These are phyloP conservation scores for Hypoxylon sp. DNA, from an alignment of 2,329 filamentous ascomycete species.

Conservation along the genomic window DNA sequence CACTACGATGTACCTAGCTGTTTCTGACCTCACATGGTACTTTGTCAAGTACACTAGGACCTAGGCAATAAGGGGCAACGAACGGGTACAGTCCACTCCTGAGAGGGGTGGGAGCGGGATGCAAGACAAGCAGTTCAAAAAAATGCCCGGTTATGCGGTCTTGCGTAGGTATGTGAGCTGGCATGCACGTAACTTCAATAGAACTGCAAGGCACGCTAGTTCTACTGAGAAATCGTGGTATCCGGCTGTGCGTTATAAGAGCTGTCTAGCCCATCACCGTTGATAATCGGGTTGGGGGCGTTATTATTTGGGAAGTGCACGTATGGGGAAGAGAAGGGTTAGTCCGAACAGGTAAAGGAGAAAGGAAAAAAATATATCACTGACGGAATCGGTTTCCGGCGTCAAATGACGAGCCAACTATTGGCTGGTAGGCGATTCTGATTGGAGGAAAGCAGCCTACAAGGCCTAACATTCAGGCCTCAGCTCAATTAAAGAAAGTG, in stretches of 20 bases:
- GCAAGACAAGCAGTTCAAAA: slow-evolving; percentile 41
- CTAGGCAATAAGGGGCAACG: slow-evolving; percentile 42
- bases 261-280: slow-evolving; percentile 16
- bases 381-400: slow-evolving; percentile 44
- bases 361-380: slow-evolving; percentile 33
- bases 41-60: neutral
- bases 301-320: slow-evolving; percentile 26
- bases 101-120: slow-evolving; percentile 40
- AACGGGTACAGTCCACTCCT: slow-evolving; percentile 37
- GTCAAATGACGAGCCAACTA: slow-evolving; percentile 42
- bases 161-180: slow-evolving; percentile 38
- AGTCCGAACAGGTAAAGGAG: slow-evolving; percentile 17
- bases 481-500: slow-evolving; percentile 46
- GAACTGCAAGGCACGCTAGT: slow-evolving; percentile 35
- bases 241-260: slow-evolving; percentile 14
- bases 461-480: slow-evolving; percentile 35
- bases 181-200: slow-evolving; percentile 41
- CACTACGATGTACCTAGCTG: slow-evolving; percentile 18
- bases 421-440: slow-evolving; percentile 31
- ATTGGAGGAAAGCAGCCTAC: slow-evolving; percentile 42
- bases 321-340: slow-evolving; percentile 26
- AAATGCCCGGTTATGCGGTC: slow-evolving; percentile 45
- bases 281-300: slow-evolving; percentile 9
- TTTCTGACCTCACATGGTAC: slow-evolving; percentile 45
- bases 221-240: slow-evolving; percentile 21